Evolutionary conservation across 75 land plant species (phyloP).

Genomic region (Cunninghamia lanceolata): DNA sequence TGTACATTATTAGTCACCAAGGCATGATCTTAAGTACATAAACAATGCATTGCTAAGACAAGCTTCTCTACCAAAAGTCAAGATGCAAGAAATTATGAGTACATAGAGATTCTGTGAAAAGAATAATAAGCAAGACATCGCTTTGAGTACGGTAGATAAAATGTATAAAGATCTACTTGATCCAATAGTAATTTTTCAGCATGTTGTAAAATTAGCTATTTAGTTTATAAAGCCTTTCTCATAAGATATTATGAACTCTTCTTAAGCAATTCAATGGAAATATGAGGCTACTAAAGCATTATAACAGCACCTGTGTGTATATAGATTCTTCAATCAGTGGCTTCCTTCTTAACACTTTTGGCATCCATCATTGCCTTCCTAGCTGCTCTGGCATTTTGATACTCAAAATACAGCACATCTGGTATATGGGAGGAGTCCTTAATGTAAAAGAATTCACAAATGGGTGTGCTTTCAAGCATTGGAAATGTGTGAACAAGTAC

Average conservation of each 20-base stretch:
- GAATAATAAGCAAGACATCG: background rate
- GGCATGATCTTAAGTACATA: background rate
- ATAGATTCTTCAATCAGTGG: conserved; percentile 14
- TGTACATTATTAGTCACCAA: background rate
- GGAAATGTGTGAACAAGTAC: conserved; percentile 52
- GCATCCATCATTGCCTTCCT: conserved; percentile 25
- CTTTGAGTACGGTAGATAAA: background rate
- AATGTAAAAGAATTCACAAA: conserved; percentile 67
- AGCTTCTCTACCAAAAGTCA: background rate
- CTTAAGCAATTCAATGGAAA: background rate
- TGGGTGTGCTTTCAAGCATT: conserved; percentile 56
- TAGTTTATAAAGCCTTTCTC: background rate
- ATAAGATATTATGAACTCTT: background rate
- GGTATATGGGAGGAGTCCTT: conserved; percentile 89
- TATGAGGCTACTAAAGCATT: background rate
- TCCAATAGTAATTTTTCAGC: background rate
- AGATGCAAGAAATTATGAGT: background rate
- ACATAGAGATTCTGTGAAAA: background rate
- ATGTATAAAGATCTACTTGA: background rate
- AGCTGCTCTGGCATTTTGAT: conserved; percentile 83
- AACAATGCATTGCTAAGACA: background rate
- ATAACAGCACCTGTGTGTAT: background rate
- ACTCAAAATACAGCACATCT: conserved; percentile 85
- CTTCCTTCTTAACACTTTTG: conserved; percentile 13
- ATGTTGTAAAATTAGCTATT: background rate